These are phyloP conservation scores for Pelagophyceae sp. DNA, from an alignment of 352 stramenopile species.

Conservation along the genomic window DNA sequence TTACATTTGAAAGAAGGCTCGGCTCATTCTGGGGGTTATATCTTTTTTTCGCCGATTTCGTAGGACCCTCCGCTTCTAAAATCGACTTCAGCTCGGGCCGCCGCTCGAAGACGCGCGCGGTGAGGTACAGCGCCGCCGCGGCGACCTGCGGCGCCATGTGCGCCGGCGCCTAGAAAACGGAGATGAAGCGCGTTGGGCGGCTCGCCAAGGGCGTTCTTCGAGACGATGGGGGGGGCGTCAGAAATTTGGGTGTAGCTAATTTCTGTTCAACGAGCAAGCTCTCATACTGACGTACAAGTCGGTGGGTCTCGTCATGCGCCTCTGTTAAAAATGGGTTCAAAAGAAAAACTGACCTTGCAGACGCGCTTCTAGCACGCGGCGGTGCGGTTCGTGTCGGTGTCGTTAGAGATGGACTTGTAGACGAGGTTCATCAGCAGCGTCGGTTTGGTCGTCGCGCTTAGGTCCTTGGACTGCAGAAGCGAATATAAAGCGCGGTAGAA, in stretches of 20 bases:
- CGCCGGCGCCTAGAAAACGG: neutral
- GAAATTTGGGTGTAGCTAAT: neutral
- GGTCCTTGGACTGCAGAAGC: slow-evolving; percentile 55
- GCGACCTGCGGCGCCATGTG: slow-evolving; percentile 2
- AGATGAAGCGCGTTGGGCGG: neutral
- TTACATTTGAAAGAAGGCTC: too few species aligned
- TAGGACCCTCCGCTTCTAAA: too few species aligned
- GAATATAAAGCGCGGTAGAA: slow-evolving; percentile 95
- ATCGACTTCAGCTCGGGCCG: neutral
- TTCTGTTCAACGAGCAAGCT: neutral
- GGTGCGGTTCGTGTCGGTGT: slow-evolving; percentile 66
- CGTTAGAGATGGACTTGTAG: slow-evolving; percentile 90
- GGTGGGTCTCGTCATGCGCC: neutral
- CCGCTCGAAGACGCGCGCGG: neutral
- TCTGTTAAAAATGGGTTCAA: neutral
- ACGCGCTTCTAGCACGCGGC: slow-evolving; percentile 83
- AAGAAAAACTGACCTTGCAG: neutral
- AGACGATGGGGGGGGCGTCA: neutral
- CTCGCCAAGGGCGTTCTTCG: too few species aligned
- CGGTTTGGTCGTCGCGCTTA: slow-evolving; percentile 55
- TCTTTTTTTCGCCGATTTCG: too few species aligned
- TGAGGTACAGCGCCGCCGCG: neutral
- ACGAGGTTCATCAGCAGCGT: slow-evolving; percentile 96
- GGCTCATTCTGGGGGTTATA: too few species aligned
- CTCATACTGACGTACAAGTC: neutral